These are phyloP conservation scores for Dictyostelium capitatum DNA, from an alignment of 78 protist species.

Conservation along the genomic window DNA sequence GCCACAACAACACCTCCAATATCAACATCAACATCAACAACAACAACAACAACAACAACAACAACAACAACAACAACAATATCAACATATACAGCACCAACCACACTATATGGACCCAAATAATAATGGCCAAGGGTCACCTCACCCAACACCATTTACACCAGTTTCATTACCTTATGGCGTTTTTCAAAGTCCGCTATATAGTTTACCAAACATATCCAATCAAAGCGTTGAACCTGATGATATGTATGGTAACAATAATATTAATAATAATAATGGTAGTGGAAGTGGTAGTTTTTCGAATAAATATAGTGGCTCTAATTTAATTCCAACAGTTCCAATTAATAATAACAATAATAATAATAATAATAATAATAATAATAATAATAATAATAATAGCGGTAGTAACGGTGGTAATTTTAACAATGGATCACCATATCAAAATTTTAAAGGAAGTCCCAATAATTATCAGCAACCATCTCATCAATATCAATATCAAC, in stretches of 20 bases:
- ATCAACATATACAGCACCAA: not conserved
- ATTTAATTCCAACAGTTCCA: not conserved
- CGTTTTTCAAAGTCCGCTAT: constrained; percentile 35
- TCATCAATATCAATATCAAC: not conserved
- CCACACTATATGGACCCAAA: not conserved
- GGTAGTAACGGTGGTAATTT: not conserved
- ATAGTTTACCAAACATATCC: constrained; percentile 41
- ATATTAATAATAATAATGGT: too few relatives aligned
- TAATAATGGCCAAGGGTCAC: not conserved
- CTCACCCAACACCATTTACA: constrained; percentile 12
- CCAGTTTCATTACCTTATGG: constrained; percentile 9
- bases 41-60: not conserved
- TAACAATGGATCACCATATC: too few relatives aligned
- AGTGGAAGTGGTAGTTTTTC: not conserved
- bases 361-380: not conserved
- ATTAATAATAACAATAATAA: not conserved
- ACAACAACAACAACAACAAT: not conserved
- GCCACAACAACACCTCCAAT: not conserved
- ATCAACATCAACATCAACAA: not conserved
- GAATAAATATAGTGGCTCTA: not conserved
- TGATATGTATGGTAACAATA: not conserved
- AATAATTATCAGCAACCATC: not conserved
- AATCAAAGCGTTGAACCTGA: constrained; percentile 28
- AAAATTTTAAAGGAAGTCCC: not conserved
- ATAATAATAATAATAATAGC: not conserved